Evolutionary conservation across 306 rosid species (phyloP), one percentile per base, ranked within the genome.

Genomic region (Argentina anserina): DNA sequence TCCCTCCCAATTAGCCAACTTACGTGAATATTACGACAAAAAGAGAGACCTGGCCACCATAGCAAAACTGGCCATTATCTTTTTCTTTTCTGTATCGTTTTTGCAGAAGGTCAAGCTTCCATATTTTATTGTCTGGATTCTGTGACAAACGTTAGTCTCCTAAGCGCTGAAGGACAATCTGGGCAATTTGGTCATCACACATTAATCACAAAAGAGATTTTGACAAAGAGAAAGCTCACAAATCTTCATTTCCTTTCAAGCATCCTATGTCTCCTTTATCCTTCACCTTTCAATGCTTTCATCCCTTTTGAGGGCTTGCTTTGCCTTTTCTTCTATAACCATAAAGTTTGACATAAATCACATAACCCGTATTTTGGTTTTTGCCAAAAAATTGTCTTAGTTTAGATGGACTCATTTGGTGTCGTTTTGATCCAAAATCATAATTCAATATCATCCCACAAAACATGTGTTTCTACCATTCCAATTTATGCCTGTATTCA

Each of bases 281-380:
- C 56, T 75, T 76, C 67, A 76, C 75, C 92, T 89, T 91, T 94
- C 99, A 88, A 80, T 83, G 80, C 99, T 95, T 95, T 94, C 99
- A 88, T 81, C 84, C 81, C 99, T 95, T 95, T 95, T 86, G 86
- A 91, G 92, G 95, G 68, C 68, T 81, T 82, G n/a, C 46, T 69
- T 69, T 39, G 28, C 61, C 43, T 60, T 50, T 59, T 76, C 58
- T 67, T n/a, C 67, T 14, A 23, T 28, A 65, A 29, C 33, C 78
- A 52, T 63, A 73, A 84, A 73, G 34, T 69, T 87, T 77, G 77
- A 76, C 69, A 26, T 39, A 34, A 58, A 75, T 62, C 72, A 67
- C 65, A n/a, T n/a, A n/a, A n/a, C n/a, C n/a, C n/a, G n/a, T n/a
- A n/a, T 75, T 77, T 81, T 18, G 66, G 20, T n/a, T 69, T 60